Evolutionary conservation across 257 asterid species (phyloP).

Genomic region (Eucommia ulmoides): DNA sequence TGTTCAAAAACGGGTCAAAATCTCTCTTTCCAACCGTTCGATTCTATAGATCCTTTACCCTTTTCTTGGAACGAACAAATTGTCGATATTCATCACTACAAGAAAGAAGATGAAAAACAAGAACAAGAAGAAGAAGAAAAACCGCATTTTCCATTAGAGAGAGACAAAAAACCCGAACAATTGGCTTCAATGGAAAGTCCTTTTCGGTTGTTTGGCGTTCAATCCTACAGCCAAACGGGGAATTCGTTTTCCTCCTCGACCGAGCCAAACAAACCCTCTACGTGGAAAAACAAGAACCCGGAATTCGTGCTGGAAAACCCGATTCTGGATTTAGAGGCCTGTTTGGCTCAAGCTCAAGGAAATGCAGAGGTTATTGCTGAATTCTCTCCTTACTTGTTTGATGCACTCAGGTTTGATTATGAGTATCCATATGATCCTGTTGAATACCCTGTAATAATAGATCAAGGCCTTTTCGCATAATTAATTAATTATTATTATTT

Average conservation of each 20-base stretch:
- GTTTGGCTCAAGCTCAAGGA: slow-evolving; percentile 13
- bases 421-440: slow-evolving; percentile 36
- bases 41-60: slow-evolving; percentile 18
- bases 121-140: slow-evolving; percentile 25
- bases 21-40: slow-evolving; percentile 19
- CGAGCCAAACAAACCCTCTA: no score
- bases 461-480: slow-evolving; percentile 55
- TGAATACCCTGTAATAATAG: slow-evolving; percentile 50
- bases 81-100: slow-evolving; percentile 27
- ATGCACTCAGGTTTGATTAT: slow-evolving; percentile 29
- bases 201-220: slow-evolving; percentile 23
- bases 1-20: slow-evolving; percentile 16
- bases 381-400: slow-evolving; percentile 32
- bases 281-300: slow-evolving; percentile 16
- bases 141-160: slow-evolving; percentile 17
- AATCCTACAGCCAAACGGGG: slow-evolving; percentile 22
- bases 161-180: slow-evolving; percentile 14
- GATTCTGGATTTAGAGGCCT: slow-evolving; percentile 22
- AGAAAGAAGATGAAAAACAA: no score
- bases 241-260: slow-evolving; percentile 17
- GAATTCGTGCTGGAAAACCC: slow-evolving; percentile 25
- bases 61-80: slow-evolving; percentile 26
- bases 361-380: slow-evolving; percentile 29
- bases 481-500: slow-evolving; percentile 13
- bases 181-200: slow-evolving; percentile 19